Evolutionary conservation across 768 basidiomycete species (phyloP).

Genomic region (Clathrus columnatus): DNA sequence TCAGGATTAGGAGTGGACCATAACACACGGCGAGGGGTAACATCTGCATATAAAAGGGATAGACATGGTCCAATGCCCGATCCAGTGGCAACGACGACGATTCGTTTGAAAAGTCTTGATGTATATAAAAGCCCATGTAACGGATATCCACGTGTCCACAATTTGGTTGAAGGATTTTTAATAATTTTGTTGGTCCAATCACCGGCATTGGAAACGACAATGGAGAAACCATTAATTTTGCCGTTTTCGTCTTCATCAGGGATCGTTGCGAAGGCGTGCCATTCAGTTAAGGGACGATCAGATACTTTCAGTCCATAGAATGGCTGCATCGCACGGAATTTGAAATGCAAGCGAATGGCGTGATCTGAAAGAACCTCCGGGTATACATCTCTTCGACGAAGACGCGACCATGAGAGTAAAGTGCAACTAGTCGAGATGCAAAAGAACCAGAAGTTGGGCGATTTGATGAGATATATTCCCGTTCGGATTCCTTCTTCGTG

Average conservation of each 20-base stretch:
- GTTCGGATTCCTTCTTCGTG: conserved; percentile 18
- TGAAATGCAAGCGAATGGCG: conserved; percentile 9
- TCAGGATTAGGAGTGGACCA: conserved; percentile 57
- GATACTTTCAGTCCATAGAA: not conserved
- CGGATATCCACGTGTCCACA: conserved; percentile 54
- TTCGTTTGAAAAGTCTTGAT: conserved; percentile 42
- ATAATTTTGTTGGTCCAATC: conserved; percentile 55
- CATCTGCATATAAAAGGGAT: conserved; percentile 41
- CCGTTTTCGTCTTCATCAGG: conserved; percentile 32
- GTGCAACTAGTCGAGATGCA: conserved; percentile 46
- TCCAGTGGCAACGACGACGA: conserved; percentile 52
- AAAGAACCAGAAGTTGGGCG: conserved; percentile 41
- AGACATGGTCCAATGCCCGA: conserved; percentile 44
- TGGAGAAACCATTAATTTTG: conserved; percentile 44
- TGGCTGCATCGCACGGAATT: not conserved
- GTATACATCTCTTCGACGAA: conserved; percentile 32
- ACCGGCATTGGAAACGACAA: conserved; percentile 50
- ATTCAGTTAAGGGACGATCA: conserved; percentile 45
- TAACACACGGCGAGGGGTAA: conserved; percentile 45
- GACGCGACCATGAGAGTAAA: conserved; percentile 49
- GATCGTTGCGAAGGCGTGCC: conserved; percentile 53
- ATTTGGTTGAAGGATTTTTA: conserved; percentile 37
- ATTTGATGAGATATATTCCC: conserved; percentile 15
- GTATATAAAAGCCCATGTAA: conserved; percentile 47
- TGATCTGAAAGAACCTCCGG: conserved; percentile 7